phyloP scores from a whole-genome alignment of 169 alveolate genomes.

The Besnoitia besnoiti region DNA sequence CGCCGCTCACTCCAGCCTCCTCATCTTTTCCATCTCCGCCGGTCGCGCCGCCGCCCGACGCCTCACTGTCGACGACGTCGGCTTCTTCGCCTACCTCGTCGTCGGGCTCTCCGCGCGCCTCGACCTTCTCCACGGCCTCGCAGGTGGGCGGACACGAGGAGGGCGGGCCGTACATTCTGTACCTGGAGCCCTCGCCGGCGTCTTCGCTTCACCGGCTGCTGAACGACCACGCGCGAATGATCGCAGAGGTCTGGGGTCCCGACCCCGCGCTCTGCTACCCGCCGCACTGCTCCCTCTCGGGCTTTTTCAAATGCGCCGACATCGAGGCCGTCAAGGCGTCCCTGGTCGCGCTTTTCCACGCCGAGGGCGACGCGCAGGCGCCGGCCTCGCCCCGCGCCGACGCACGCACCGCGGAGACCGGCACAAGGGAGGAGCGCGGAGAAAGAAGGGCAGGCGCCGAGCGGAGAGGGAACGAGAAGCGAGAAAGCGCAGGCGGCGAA shows the following conservation, averaged over 20 bases:
- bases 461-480: not conserved
- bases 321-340: not conserved
- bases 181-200: slow-evolving; percentile 36
- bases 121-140: not conserved
- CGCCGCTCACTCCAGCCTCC: no score
- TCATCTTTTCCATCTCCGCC: not conserved
- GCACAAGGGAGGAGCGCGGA: not conserved
- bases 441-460: not conserved
- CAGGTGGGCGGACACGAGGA: not conserved
- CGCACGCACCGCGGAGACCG: not conserved
- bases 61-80: not conserved
- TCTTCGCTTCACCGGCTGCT: not conserved
- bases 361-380: no score
- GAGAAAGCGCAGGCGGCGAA: not conserved
- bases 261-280: slow-evolving; percentile 40
- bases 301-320: slow-evolving; percentile 28
- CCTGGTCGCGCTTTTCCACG: not conserved
- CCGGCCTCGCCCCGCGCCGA: no score
- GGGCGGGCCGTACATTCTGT: not conserved
- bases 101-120: not conserved
- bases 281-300: slow-evolving; percentile 44
- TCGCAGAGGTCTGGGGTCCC: slow-evolving; percentile 10
- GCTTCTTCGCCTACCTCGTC: not conserved
- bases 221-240: not conserved
- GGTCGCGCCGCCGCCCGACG: not conserved